Percentiles rank a stretch among this genome's conserved stretches.
phyloP scores from a whole-genome alignment of 805 yeast genomes.

The Sugiyamaella chiloensis region DNA sequence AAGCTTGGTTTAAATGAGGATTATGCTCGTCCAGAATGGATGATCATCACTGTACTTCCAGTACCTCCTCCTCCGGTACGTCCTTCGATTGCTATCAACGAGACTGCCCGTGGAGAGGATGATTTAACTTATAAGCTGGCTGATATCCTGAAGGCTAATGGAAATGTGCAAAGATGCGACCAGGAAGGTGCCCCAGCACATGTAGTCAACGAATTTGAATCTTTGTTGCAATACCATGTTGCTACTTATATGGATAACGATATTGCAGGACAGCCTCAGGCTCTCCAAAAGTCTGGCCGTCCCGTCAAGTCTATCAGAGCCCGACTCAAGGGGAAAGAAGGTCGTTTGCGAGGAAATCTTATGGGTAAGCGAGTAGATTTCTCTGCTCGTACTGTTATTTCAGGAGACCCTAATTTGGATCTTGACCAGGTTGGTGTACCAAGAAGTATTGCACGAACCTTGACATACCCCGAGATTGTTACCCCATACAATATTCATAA shows the following conservation, averaged over 20 bases:
- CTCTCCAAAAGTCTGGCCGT: conserved; percentile 96
- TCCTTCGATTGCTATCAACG: conserved; percentile 97
- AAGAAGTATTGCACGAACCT: conserved; percentile 88
- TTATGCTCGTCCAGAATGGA: conserved; percentile 98
- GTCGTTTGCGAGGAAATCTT: conserved; percentile 95
- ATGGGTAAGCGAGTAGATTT: conserved; percentile 99
- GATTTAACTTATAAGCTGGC: conserved; percentile 97
- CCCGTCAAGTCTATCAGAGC: conserved; percentile 98
- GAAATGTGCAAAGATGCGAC: conserved; percentile 94
- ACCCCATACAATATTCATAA: conserved; percentile 96
- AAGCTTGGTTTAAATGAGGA: conserved; percentile 90
- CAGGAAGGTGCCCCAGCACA: conserved; percentile 99
- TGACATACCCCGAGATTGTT: conserved; percentile 95
- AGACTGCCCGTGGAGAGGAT: conserved; percentile 98
- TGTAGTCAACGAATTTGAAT: conserved; percentile 93
- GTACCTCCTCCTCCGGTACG: conserved; percentile 99
- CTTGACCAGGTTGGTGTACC: conserved; percentile 99
- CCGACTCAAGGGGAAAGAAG: conserved; percentile 99
- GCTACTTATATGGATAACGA: conserved; percentile 99
- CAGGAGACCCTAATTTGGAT: conserved; percentile 98
- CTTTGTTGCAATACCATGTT: conserved; percentile 92
- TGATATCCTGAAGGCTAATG: conserved; percentile 93
- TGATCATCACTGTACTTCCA: conserved; percentile 93
- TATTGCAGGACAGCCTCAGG: conserved; percentile 99
- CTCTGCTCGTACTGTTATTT: conserved; percentile 98